Base-by-base conservation (phyloP, 768 basidiomycete species). In the Flagelloscypha sp. region DNA sequence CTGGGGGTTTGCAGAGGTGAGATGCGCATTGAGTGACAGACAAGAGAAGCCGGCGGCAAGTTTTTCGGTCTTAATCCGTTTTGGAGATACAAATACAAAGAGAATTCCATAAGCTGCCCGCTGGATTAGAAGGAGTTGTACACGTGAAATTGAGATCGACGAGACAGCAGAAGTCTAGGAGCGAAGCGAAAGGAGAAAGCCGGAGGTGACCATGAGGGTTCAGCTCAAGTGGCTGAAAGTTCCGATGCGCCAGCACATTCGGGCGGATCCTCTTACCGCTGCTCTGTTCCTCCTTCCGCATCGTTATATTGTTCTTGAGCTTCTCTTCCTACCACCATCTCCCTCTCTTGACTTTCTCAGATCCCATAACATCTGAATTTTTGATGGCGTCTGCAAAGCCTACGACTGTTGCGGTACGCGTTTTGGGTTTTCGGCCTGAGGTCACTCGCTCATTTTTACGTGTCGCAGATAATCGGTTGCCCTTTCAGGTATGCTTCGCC, bases 391-490 rank as follows among this genome's bases (percentile, higher is more conserved):
- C n/a, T 31, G 50, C 63, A 3, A 61, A 81, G 38, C 85, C 87
- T 23, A 79, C 75, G 62, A 88, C 84, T 0, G 69, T 76, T 24
- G 85, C 84, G 33, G 89, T 92, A 54, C 58, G 86, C 72, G 24
- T 4, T 21, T 22, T n/a, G 9, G 27, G 31, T 29, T 27, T 22
- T 19, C 35, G 19, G 10, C 36, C 33, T 16, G 31, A 24, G 11
- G 25, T 21, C 23, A 16, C 39, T 19, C 28, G 16, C 18, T 34
- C 25, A 13, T 16, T 48, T 35, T 50, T 31, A 40, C 41, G 20
- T 36, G 24, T 24, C 31, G 24, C 42, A 92, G 83, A 85, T 98
- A 49, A 80, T 98, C 19, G 90, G 88, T 18, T 95, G 92, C 62
- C 93, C 93, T 11, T 95, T 95, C 72, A 89, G 85, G 90, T 88